Conservation (phyloP, 805 yeast genomes). For the Teunomyces stri region DNA sequence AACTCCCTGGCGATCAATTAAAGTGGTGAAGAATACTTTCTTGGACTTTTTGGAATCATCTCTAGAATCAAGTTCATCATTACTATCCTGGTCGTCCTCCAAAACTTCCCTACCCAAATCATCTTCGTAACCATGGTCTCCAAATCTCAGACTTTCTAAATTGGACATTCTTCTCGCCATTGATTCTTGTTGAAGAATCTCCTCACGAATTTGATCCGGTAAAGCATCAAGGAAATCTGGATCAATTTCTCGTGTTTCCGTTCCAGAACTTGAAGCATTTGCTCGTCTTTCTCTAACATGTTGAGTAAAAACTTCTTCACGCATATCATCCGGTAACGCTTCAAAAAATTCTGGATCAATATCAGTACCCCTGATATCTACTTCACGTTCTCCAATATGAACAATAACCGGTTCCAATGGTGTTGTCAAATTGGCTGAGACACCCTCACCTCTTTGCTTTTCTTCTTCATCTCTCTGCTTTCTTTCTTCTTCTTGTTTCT, state of each 20-base stretch:
- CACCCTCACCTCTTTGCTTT: conserved; percentile 15
- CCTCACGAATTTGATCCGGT: conserved; percentile 66
- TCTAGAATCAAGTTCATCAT: conserved; percentile 7
- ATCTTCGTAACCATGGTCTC: conserved; percentile 21
- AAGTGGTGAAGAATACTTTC: conserved; percentile 54
- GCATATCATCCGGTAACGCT: conserved; percentile 88
- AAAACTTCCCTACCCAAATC: conserved; percentile 15
- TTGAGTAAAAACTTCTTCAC: conserved; percentile 87
- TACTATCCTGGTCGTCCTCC: conserved; percentile 16
- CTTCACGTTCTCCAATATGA: conserved; percentile 69
- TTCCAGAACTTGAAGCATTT: conserved; percentile 44
- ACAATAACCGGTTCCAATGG: conserved; percentile 58
- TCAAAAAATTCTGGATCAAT: conserved; percentile 88
- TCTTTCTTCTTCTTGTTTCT: conserved; percentile 30
- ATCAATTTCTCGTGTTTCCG: conserved; percentile 63
- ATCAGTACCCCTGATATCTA: conserved; percentile 85
- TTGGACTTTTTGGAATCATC: conserved; percentile 17
- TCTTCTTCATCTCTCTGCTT: conserved; percentile 27
- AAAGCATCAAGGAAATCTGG: conserved; percentile 78
- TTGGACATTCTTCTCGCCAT: conserved; percentile 39
- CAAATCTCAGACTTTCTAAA: conserved; percentile 19
- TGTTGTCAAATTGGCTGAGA: conserved; percentile 10
- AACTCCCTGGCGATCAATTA: conserved; percentile 74
- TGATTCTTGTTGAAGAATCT: conserved; percentile 57
- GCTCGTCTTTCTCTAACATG: conserved; percentile 75